Percentiles rank a stretch among this genome's conserved stretches.
These are phyloP conservation scores for Solanum chaucha DNA, from an alignment of 257 asterid species.

Conservation along the genomic window DNA sequence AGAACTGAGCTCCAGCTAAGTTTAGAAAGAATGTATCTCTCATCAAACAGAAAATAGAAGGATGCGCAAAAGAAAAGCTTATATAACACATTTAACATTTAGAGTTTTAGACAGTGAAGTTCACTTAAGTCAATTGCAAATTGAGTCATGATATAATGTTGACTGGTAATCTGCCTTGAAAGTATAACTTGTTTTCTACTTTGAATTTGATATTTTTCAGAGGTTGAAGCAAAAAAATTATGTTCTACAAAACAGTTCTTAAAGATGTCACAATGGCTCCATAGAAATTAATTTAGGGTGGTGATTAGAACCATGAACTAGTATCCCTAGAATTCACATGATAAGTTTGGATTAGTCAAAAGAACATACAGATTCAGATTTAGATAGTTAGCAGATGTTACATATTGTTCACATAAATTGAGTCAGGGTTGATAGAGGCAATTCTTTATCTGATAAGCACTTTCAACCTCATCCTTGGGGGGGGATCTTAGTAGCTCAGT, in stretches of 20 bases:
- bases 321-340: background rate
- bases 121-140: background rate
- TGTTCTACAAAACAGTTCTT: background rate
- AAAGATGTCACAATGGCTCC: background rate
- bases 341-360: background rate
- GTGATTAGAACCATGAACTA: background rate
- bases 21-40: slow-evolving; percentile 6
- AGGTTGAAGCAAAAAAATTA: background rate
- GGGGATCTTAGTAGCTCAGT: background rate
- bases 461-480: background rate
- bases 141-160: background rate
- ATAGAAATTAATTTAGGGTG: background rate
- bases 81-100: background rate
- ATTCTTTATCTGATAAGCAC: background rate
- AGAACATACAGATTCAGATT: background rate
- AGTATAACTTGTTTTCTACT: background rate
- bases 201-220: background rate
- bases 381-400: background rate
- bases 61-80: background rate
- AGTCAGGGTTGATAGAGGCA: background rate
- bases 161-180: background rate
- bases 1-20: slow-evolving; percentile 71
- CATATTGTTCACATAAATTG: background rate
- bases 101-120: background rate
- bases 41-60: background rate